These are phyloP conservation scores for Coffea humblotiana DNA, from an alignment of 305 asterid species.

Conservation along the genomic window DNA sequence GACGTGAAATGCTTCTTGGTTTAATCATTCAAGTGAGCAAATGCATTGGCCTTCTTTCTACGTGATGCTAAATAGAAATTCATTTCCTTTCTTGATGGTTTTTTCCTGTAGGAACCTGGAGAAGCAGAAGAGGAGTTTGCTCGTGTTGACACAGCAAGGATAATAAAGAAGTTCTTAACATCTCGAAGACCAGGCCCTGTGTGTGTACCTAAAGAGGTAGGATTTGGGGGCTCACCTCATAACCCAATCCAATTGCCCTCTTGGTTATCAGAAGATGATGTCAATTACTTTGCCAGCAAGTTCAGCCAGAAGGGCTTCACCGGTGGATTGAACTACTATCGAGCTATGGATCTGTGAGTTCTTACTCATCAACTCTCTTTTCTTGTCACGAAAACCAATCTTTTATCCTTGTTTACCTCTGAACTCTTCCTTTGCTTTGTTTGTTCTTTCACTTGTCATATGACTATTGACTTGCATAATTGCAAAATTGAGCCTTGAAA, in stretches of 20 bases:
- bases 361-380: background rate
- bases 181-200: slow-evolving; percentile 57
- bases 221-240: slow-evolving; percentile 56
- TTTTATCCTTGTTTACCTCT: background rate
- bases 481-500: background rate
- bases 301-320: slow-evolving; percentile 68
- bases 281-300: slow-evolving; percentile 56
- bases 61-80: background rate
- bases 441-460: background rate
- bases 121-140: slow-evolving; percentile 79
- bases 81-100: background rate
- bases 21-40: background rate
- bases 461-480: background rate
- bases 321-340: slow-evolving; percentile 87
- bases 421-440: background rate
- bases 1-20: background rate
- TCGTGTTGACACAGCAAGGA: slow-evolving; percentile 47
- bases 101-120: slow-evolving; percentile 59
- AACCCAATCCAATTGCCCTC: slow-evolving; percentile 57
- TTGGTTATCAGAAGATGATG: slow-evolving; percentile 83
- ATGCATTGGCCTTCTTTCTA: background rate
- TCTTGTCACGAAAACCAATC: background rate
- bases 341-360: slow-evolving; percentile 76
- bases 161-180: slow-evolving; percentile 59
- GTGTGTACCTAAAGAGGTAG: slow-evolving; percentile 52